Evolutionary conservation across 2,329 filamentous ascomycete species (phyloP), one percentile per base, ranked within the genome.

Genomic region (Chalaropsis thielavioides): DNA sequence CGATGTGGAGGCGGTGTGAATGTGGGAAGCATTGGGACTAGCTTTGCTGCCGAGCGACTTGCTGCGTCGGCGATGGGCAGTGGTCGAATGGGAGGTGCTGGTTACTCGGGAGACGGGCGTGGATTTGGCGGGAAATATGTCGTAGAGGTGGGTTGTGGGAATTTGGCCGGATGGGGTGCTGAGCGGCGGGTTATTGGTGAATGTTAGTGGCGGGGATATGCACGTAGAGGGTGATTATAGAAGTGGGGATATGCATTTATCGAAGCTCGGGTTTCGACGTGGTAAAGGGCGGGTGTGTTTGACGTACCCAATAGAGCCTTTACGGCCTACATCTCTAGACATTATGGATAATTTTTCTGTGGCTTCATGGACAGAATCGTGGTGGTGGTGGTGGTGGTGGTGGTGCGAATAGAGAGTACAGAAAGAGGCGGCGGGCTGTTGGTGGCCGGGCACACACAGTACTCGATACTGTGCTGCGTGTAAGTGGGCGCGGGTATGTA

Each of bases 291-390:
- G 13, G 19, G 46, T n/a, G n/a, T n/a, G 31, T 3, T 27, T 19
- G n/a, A 61, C 63, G 11, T 60, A 64, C 63, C 54, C 41, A 38
- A 64, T 17, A 13, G 63, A 64, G 6, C 38, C 51, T 24, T 64
- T 64, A 5, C 62, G 62, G 49, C 38, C 51, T 24, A 64, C 38
- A 46, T 64, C 62, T 64, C 49, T 64, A 44, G 62, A 64, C 62
- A 64, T 64, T 46, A 43, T 56, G 51, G 31, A 56, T 31, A 11
- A 11, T n/a, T 31, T 17, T 10, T 27, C 51, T 51, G 19, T 24
- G 24, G 27, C 13, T 5, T 27, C 51, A 56, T 56, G 51, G 17
- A 19, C 51, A 56, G 22, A 19, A n/a, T n/a, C n/a, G n/a, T n/a
- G n/a, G n/a, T n/a, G n/a, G 27, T 15, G 27, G 27, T 31, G 11